phyloP scores from a whole-genome alignment of 768 basidiomycete genomes.

The Pluteus cervinus region DNA sequence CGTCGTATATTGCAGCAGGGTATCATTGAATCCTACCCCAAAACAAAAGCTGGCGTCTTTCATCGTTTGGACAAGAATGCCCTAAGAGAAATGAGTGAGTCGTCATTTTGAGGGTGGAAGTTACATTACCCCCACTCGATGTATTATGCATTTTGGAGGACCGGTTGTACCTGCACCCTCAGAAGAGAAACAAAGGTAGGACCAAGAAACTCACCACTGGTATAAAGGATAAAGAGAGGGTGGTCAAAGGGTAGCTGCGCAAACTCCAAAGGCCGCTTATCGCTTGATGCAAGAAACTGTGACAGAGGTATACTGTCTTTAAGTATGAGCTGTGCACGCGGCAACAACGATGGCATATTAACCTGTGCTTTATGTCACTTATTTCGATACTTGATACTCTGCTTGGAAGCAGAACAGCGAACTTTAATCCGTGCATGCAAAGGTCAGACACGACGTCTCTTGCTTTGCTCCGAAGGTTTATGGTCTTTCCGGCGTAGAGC shows the following conservation, averaged over 20 bases:
- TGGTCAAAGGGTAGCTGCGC: slow-evolving; percentile 72
- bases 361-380: no score
- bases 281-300: slow-evolving; percentile 43
- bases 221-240: slow-evolving; percentile 85
- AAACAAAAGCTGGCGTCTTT: slow-evolving; percentile 48
- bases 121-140: slow-evolving; percentile 57
- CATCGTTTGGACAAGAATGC: slow-evolving; percentile 66
- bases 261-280: slow-evolving; percentile 50
- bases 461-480: slow-evolving; percentile 51
- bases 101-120: neutral
- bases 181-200: no score
- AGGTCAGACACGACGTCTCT: slow-evolving; percentile 48
- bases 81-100: slow-evolving; percentile 31
- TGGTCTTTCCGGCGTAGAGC: slow-evolving; percentile 52
- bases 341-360: no score
- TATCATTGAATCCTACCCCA: slow-evolving; percentile 40
- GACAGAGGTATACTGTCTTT: slow-evolving; percentile 40
- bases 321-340: no score
- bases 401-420: slow-evolving; percentile 54
- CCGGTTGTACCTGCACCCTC: slow-evolving; percentile 86
- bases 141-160: slow-evolving; percentile 80
- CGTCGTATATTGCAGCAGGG: slow-evolving; percentile 74
- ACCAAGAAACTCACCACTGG: no score
- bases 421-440: slow-evolving; percentile 39
- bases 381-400: slow-evolving; percentile 39